Conservation (phyloP, 2,329 filamentous ascomycete species). For the Colletotrichum filicis region DNA sequence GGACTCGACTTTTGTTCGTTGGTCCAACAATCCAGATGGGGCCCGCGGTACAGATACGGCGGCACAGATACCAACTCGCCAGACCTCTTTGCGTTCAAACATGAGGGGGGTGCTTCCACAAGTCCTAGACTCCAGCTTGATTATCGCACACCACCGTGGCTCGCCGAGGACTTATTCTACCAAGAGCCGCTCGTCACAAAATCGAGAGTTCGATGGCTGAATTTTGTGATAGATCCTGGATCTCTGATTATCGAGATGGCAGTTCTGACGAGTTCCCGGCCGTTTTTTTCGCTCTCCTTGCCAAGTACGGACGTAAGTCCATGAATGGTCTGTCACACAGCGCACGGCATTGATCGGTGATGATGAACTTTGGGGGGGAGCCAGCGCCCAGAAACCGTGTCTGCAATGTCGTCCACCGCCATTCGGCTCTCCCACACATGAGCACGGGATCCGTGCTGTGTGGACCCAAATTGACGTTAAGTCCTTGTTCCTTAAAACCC, state of each 20-base stretch:
- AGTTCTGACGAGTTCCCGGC: neutral
- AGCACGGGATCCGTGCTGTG: too few species aligned
- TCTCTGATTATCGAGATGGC: conserved; percentile 24
- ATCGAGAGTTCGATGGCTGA: conserved; percentile 8
- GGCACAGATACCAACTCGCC: neutral
- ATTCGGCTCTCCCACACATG: conserved; percentile 6
- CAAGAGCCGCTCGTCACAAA: conserved; percentile 2
- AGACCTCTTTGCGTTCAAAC: neutral
- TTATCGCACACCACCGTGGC: neutral
- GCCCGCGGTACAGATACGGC: neutral
- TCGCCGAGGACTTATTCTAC: neutral
- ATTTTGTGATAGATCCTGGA: conserved; percentile 24
- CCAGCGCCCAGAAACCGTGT: neutral
- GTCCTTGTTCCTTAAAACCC: neutral
- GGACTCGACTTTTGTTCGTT: neutral
- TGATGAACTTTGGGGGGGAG: neutral
- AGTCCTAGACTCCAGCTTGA: neutral
- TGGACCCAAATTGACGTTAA: neutral
- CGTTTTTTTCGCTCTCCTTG: neutral
- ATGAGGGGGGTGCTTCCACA: neutral
- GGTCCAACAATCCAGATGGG: neutral
- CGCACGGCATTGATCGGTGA: neutral
- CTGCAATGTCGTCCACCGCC: conserved; percentile 11
- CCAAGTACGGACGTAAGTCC: conserved; percentile 3
- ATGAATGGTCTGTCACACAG: neutral